These are phyloP conservation scores for Lichina pygmaea DNA, from an alignment of 495 filamentous ascomycete species.

Conservation along the genomic window DNA sequence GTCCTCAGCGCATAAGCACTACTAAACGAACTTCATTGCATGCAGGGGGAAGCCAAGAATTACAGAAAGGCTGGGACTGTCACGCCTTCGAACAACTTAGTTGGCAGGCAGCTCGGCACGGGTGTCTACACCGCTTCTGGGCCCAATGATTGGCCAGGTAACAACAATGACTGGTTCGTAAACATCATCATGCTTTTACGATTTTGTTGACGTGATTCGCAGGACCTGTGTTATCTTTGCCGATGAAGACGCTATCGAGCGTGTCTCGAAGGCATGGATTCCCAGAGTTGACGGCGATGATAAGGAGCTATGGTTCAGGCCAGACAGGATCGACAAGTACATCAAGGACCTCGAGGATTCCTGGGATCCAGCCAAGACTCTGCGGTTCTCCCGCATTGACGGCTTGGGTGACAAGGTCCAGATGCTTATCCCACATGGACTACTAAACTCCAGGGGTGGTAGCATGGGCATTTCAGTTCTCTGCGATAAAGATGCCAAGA, in stretches of 20 bases:
- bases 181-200: neutral
- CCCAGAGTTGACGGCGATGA: neutral
- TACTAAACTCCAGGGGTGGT: neutral
- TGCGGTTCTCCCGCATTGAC: neutral
- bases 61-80: neutral
- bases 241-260: neutral
- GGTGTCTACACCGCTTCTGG: neutral
- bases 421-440: neutral
- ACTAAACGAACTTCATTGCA: neutral
- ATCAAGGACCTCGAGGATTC: neutral
- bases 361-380: neutral
- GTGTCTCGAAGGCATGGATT: neutral
- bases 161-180: neutral
- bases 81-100: neutral
- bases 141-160: neutral
- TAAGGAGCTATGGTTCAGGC: neutral
- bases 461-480: neutral
- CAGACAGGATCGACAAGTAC: neutral
- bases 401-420: neutral
- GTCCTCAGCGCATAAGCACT: neutral
- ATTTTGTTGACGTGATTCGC: neutral
- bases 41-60: neutral
- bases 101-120: neutral
- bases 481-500: neutral
- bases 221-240: neutral